These are phyloP conservation scores for Calonectria crousiana DNA, from an alignment of 2,329 filamentous ascomycete species.

Conservation along the genomic window DNA sequence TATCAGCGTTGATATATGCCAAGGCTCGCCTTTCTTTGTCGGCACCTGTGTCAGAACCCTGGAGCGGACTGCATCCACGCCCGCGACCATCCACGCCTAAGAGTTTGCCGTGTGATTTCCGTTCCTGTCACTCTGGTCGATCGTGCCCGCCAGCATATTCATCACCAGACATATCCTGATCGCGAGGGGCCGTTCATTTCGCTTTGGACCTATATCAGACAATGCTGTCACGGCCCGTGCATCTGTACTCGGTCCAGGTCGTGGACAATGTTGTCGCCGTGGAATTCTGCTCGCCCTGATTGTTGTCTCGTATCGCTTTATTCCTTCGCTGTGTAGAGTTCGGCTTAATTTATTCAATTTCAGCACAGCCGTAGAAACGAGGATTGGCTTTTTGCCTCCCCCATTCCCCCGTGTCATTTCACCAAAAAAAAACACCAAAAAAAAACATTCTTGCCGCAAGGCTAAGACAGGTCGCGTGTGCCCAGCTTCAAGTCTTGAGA, in stretches of 20 bases:
- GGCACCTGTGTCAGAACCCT: not conserved
- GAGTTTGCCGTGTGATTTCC: not conserved
- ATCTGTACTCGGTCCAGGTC: not conserved
- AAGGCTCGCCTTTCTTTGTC: not conserved
- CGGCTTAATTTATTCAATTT: not conserved
- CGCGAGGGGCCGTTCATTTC: conserved; percentile 10
- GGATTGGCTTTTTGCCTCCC: not conserved
- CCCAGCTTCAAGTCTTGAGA: not conserved
- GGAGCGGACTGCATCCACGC: not conserved
- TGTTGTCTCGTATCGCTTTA: not conserved
- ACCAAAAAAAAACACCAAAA: too few relatives aligned
- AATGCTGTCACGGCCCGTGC: not conserved
- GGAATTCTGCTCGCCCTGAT: conserved; percentile 1
- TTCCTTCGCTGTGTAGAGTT: not conserved
- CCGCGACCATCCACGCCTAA: not conserved
- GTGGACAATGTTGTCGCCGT: not conserved
- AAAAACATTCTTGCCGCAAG: not conserved
- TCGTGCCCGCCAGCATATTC: not conserved
- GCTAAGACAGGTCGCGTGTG: not conserved
- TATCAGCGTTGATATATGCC: not conserved
- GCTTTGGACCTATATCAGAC: conserved; percentile 12
- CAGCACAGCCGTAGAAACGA: not conserved
- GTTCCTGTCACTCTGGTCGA: not conserved
- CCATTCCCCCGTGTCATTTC: not conserved
- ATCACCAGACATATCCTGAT: conserved; percentile 6